Percentiles rank a stretch among this genome's conserved stretches.
phyloP scores from a whole-genome alignment of 2,329 filamentous ascomycete genomes.

The Trichoderma breve region DNA sequence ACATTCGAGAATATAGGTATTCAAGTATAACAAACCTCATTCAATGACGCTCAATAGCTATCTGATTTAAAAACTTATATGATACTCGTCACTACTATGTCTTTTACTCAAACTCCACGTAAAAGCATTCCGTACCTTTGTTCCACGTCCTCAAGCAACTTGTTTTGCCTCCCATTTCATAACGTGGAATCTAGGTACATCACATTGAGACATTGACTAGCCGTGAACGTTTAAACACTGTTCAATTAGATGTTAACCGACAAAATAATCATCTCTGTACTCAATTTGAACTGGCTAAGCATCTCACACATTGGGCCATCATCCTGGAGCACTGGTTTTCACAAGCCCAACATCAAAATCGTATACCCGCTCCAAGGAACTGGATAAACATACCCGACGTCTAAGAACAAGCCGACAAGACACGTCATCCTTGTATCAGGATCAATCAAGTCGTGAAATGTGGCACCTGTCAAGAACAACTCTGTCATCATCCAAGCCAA shows the following conservation, averaged over 20 bases:
- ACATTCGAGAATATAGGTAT: background rate
- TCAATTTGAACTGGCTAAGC: background rate
- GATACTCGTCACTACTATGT: too few species aligned
- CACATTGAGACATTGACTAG: background rate
- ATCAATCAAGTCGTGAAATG: background rate
- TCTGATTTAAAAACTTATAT: too few species aligned
- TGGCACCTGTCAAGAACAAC: background rate
- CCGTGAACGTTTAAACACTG: background rate
- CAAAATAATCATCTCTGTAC: too few species aligned
- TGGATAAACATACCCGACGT: background rate
- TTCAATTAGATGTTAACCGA: background rate
- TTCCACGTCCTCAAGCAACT: background rate
- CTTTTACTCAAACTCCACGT: background rate
- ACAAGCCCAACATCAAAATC: background rate
- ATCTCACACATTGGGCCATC: background rate
- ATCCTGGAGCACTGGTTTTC: background rate
- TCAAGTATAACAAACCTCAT: background rate
- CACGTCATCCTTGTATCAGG: background rate
- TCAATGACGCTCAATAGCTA: background rate
- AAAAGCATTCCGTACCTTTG: background rate
- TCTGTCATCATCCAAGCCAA: background rate
- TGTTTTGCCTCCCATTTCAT: background rate
- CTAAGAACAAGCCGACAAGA: background rate
- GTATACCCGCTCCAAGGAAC: background rate
- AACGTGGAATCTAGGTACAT: background rate